A percentile compares a stretch with the other conserved stretches of the same genome.
These are phyloP conservation scores for Podaxis sp. DNA, from an alignment of 768 basidiomycete genomes.

Conservation along the genomic window DNA sequence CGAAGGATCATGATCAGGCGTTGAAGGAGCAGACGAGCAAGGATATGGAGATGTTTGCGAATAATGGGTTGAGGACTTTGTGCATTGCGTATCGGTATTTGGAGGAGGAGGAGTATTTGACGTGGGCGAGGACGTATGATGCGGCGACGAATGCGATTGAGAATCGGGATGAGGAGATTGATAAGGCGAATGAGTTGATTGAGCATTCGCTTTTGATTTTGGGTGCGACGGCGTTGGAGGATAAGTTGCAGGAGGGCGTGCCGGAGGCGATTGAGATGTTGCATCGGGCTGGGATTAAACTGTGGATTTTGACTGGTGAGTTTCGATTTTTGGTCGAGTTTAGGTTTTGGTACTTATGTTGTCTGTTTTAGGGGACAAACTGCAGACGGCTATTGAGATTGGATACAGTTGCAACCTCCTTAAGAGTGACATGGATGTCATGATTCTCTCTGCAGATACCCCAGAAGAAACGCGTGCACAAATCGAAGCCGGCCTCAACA, in stretches of 20 bases:
- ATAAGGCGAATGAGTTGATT: conserved; percentile 80
- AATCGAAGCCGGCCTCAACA: conserved; percentile 91
- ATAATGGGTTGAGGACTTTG: conserved; percentile 86
- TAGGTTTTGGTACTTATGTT: background rate
- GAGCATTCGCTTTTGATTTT: conserved; percentile 84
- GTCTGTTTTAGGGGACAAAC: conserved; percentile 73
- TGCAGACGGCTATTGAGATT: conserved; percentile 98
- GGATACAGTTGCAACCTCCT: conserved; percentile 95
- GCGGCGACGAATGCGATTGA: conserved; percentile 73
- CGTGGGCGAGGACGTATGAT: conserved; percentile 81
- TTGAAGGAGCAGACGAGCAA: conserved; percentile 77
- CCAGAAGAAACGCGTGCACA: conserved; percentile 75
- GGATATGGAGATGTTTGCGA: conserved; percentile 95
- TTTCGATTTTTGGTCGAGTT: conserved; percentile 10
- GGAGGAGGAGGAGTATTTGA: conserved; percentile 78
- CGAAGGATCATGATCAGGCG: conserved; percentile 67
- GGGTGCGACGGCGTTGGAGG: conserved; percentile 95
- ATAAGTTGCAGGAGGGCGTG: conserved; percentile 96
- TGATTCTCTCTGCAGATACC: conserved; percentile 90
- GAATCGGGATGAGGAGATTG: conserved; percentile 89
- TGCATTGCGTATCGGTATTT: conserved; percentile 84
- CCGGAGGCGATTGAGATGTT: conserved; percentile 93
- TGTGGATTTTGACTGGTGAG: conserved; percentile 94
- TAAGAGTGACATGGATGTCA: conserved; percentile 92
- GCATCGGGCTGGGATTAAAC: conserved; percentile 91